Conservation (phyloP, 2,329 filamentous ascomycete genomes). For the Pseudogymnoascus sp. region DNA sequence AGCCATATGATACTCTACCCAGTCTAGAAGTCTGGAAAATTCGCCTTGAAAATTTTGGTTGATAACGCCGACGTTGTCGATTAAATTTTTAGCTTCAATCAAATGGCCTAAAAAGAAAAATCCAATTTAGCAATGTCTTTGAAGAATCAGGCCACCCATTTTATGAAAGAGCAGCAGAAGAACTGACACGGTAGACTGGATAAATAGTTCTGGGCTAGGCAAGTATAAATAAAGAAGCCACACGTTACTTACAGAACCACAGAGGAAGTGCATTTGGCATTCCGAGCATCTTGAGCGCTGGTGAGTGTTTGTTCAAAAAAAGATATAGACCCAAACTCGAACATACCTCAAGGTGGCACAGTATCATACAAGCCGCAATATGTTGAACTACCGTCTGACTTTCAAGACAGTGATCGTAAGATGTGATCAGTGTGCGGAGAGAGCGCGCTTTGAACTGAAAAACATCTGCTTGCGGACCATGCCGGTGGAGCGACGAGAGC, state of each 20-base stretch:
- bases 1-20: slow-evolving; percentile 22
- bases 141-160: slow-evolving; percentile 17
- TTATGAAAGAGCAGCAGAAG: slow-evolving; percentile 12
- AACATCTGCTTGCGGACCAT: slow-evolving; percentile 20
- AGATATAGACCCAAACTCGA: slow-evolving; percentile 14
- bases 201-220: slow-evolving; percentile 14
- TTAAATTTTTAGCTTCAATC: slow-evolving; percentile 19
- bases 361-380: slow-evolving; percentile 22
- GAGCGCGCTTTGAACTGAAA: slow-evolving; percentile 19
- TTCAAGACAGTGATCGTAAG: slow-evolving; percentile 17
- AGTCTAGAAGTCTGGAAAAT: slow-evolving; percentile 19
- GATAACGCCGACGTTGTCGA: slow-evolving; percentile 17
- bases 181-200: slow-evolving; percentile 14
- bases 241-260: slow-evolving; percentile 21
- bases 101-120: slow-evolving; percentile 20
- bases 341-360: slow-evolving; percentile 23
- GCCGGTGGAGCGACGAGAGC: slow-evolving; percentile 20
- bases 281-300: slow-evolving; percentile 19
- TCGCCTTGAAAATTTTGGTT: slow-evolving; percentile 18
- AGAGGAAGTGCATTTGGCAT: slow-evolving; percentile 17
- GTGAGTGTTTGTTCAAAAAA: slow-evolving; percentile 17
- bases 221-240: slow-evolving; percentile 18
- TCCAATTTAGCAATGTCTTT: slow-evolving; percentile 18
- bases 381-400: slow-evolving; percentile 19
- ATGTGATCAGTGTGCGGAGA: slow-evolving; percentile 20